Conservation (phyloP, 371 early-diverging fungal genomes). For the Actinomortierella ambigua region DNA sequence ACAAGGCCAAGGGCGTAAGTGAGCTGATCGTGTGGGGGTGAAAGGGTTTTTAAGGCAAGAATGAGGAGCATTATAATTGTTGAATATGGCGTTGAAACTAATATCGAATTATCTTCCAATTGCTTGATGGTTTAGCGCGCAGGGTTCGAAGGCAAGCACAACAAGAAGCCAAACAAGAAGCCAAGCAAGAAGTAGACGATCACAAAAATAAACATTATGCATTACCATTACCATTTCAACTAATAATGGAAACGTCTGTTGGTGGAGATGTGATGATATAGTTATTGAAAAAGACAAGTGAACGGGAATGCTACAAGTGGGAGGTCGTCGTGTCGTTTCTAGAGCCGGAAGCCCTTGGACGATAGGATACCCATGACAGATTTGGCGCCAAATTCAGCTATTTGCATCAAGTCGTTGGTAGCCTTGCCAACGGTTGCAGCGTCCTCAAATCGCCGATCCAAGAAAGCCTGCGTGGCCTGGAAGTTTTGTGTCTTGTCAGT, state of each 20-base stretch:
- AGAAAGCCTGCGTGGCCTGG: conserved; percentile 74
- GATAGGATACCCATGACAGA: conserved; percentile 51
- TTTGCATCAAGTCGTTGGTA: conserved; percentile 50
- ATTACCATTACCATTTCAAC: conserved; percentile 19
- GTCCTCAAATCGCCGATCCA: conserved; percentile 78
- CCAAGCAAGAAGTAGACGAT: conserved; percentile 26
- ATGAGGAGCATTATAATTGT: too few relatives aligned
- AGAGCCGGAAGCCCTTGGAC: conserved; percentile 44
- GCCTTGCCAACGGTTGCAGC: conserved; percentile 67
- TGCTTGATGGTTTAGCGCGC: conserved; percentile 26
- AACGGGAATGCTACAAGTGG: too few relatives aligned
- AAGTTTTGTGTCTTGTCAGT: conserved; percentile 79
- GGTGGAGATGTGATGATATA: too few relatives aligned
- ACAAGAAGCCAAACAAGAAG: conserved; percentile 39
- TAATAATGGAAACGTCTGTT: not conserved
- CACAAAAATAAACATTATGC: conserved; percentile 46
- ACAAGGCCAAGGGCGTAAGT: conserved; percentile 46
- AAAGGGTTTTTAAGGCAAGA: too few relatives aligned
- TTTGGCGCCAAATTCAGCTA: conserved; percentile 54
- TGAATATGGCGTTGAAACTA: too few relatives aligned
- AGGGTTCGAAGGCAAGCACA: conserved; percentile 43
- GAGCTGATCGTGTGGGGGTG: not conserved
- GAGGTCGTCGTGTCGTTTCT: conserved; percentile 1
- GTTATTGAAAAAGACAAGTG: too few relatives aligned
- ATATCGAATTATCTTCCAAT: not conserved